These are phyloP conservation scores for Didymellaceae sp. DNA, from an alignment of 2,329 filamentous ascomycete genomes.

Conservation along the genomic window DNA sequence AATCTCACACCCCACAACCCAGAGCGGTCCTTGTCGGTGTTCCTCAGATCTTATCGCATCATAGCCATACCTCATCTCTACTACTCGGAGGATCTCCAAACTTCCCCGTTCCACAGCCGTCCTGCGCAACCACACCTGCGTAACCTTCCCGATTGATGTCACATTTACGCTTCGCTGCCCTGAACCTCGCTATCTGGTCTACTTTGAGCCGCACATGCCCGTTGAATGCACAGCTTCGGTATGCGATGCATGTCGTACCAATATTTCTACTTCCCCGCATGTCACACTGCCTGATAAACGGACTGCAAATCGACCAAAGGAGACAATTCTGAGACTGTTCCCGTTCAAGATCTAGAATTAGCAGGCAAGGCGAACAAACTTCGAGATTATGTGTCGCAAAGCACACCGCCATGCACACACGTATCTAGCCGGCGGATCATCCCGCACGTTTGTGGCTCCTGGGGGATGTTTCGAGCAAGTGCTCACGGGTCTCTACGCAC, in stretches of 20 bases:
- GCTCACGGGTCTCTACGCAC: background rate
- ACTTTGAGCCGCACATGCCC: conserved; percentile 22
- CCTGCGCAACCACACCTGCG: conserved; percentile 11
- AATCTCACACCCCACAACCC: conserved; percentile 2
- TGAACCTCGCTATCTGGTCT: conserved; percentile 15
- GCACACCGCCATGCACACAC: conserved; percentile 10
- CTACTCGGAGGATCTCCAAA: background rate
- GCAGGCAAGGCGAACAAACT: conserved; percentile 1
- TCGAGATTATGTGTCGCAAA: conserved; percentile 2
- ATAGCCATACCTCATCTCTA: background rate
- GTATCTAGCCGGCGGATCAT: conserved; percentile 1
- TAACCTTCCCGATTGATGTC: conserved; percentile 13
- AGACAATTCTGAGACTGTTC: conserved; percentile 6
- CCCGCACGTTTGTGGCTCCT: conserved; percentile 1
- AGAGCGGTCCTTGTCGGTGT: background rate
- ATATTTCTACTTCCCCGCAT: conserved; percentile 21
- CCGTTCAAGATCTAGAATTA: background rate
- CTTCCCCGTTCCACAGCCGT: conserved; percentile 5
- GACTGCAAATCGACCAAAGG: conserved; percentile 17
- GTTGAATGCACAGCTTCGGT: conserved; percentile 4
- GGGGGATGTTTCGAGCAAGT: background rate
- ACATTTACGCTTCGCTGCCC: conserved; percentile 13
- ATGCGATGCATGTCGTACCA: conserved; percentile 21
- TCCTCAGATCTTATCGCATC: background rate
- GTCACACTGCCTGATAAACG: conserved; percentile 13